phyloP scores from a whole-genome alignment of 2,329 filamentous ascomycete species.

The Leptographium wingfieldii region DNA sequence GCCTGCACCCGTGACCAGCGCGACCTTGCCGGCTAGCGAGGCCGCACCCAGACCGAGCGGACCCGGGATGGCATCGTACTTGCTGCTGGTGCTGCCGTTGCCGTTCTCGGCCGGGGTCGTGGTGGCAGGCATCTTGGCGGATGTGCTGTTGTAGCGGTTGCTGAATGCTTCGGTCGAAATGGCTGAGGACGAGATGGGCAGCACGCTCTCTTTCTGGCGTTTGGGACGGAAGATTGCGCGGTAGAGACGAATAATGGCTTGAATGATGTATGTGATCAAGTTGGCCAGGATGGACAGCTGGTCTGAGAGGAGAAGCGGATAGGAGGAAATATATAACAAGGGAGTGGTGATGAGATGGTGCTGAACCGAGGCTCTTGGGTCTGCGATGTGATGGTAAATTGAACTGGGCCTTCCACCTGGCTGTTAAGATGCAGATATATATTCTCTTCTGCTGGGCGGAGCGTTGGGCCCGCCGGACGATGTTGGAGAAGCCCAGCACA shows the following conservation, averaged over 20 bases:
- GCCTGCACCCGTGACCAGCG: slow-evolving; percentile 21
- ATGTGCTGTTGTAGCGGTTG: neutral
- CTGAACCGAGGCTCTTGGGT: neutral
- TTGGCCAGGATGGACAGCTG: slow-evolving; percentile 1
- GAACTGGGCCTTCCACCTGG: neutral
- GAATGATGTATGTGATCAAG: slow-evolving; percentile 1
- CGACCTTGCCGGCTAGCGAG: slow-evolving; percentile 16
- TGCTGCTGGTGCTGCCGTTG: slow-evolving; percentile 11
- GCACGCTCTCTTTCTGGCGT: neutral
- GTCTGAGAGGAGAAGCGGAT: neutral
- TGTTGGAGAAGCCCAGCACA: slow-evolving; percentile 12
- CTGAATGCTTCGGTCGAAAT: neutral
- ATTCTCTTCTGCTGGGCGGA: neutral
- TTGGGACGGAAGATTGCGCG: neutral
- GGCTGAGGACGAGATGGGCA: neutral
- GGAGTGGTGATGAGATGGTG: neutral
- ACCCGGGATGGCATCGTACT: slow-evolving; percentile 20
- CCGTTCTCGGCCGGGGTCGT: slow-evolving; percentile 10
- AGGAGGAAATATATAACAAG: neutral
- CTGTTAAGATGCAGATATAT: neutral
- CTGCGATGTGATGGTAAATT: neutral
- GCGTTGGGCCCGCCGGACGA: slow-evolving; percentile 6
- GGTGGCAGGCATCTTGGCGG: slow-evolving; percentile 5
- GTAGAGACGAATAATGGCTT: slow-evolving; percentile 2
- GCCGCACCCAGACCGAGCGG: slow-evolving; percentile 19